Base-by-base conservation (phyloP, 2,329 filamentous ascomycete genomes). In the Ophiostoma novo-ulmi region DNA sequence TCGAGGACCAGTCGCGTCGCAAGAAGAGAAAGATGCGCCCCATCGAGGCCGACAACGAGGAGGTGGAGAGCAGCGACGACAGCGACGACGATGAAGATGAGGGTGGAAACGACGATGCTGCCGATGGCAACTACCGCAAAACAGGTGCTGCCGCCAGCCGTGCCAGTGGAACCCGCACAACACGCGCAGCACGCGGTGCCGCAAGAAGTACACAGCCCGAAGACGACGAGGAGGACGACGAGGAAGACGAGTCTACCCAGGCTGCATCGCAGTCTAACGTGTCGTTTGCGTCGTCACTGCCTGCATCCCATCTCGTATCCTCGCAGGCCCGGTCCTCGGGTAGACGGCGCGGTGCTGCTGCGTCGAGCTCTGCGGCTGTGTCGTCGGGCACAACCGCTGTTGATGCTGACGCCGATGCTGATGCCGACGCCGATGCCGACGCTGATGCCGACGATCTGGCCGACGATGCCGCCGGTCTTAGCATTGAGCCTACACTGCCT, bases 281-380 rank as follows among this genome's bases (percentile, higher is more conserved):
- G 77, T 94, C 91, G 20, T 89, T 93, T 76, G 92, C 91, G 14
- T 96, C 92, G 0, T 96, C 93, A 0, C 84, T 89, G 70, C 91
- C 91, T 1, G 88, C 88, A 13, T 96, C 92, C 10, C 91, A 93
- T 75, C 84, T 88, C 61, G 80, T 81, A 61, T 80, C 72, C 5
- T 64, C 61, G 31, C 35, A 36, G 61, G 20, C 63, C 35, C 36
- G 17, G 63, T 36, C 63, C 17, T 20, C 35, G 17, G 72, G 75
- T 36, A 74, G 75, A 39, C 76, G 75, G 20, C 73, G 73, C 63
- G 38, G 67, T 73, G 64, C 80, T 81, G 63, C 80, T 81, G 22
- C 79, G 85, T 70, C 71, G 14, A 39, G 61, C 61, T 65, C 61
- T 35, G 61, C 61, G 2, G 61, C 26, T n/a, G 61, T 39, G 58